Conservation (phyloP, 495 filamentous ascomycete genomes). For the Neurospora sp. region DNA sequence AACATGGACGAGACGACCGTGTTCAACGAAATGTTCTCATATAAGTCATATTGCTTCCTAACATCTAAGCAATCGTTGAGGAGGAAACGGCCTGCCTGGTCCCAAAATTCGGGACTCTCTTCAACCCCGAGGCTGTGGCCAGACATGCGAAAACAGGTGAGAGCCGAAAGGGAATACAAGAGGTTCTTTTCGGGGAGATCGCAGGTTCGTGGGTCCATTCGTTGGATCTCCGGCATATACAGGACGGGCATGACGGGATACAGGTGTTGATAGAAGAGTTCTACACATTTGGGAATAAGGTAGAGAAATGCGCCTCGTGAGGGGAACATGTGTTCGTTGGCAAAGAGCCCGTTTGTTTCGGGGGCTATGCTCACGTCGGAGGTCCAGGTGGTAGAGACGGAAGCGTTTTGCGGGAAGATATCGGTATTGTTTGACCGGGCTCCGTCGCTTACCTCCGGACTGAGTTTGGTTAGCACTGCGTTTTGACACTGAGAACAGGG, state of each 20-base stretch:
- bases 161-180: conserved; percentile 24
- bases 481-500: neutral
- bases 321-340: conserved; percentile 18
- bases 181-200: conserved; percentile 22
- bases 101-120: conserved; percentile 18
- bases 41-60: conserved; percentile 24
- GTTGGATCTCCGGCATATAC: conserved; percentile 22
- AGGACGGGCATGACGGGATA: conserved; percentile 29
- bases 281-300: conserved; percentile 24
- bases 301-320: conserved; percentile 18
- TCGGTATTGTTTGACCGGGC: neutral
- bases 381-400: neutral
- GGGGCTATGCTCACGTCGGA: conserved; percentile 4
- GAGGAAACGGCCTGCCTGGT: conserved; percentile 23
- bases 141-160: conserved; percentile 28
- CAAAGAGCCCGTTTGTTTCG: conserved; percentile 17
- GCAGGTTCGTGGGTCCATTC: conserved; percentile 10
- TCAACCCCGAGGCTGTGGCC: conserved; percentile 17
- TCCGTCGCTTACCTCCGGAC: neutral
- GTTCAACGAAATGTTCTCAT: conserved; percentile 19
- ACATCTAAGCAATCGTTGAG: conserved; percentile 23
- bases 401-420: neutral
- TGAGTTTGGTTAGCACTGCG: neutral
- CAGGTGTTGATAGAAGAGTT: conserved; percentile 26
- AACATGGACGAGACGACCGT: conserved; percentile 27